phyloP scores from a whole-genome alignment of 2,329 filamentous ascomycete species.

The Aspergillus ochraceoroseus region DNA sequence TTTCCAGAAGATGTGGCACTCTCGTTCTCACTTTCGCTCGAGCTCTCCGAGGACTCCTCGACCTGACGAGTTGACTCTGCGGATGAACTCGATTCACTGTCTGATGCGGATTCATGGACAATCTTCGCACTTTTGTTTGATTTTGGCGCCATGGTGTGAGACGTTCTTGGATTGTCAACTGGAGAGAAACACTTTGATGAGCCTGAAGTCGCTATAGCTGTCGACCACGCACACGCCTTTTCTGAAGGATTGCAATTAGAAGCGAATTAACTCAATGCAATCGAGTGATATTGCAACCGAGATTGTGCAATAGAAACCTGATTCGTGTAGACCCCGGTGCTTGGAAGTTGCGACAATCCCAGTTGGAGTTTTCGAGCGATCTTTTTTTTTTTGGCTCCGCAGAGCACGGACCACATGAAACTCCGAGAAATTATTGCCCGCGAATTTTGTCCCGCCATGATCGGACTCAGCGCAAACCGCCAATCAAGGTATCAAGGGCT shows the following conservation, averaged over 20 bases:
- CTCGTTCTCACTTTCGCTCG: constrained; percentile 18
- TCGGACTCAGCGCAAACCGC: constrained; percentile 3
- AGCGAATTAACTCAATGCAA: too few relatives aligned
- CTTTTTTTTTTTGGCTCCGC: constrained; percentile 41
- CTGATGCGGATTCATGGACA: constrained; percentile 16
- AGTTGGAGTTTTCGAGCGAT: constrained; percentile 15
- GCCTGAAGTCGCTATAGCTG: too few relatives aligned
- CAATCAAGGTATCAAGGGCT: not conserved
- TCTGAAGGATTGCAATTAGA: too few relatives aligned
- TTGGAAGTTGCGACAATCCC: constrained; percentile 11
- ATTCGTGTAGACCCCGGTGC: not conserved
- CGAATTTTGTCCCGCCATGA: constrained; percentile 1
- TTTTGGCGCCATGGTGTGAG: constrained; percentile 24
- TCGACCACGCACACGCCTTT: too few relatives aligned
- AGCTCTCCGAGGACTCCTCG: constrained; percentile 12
- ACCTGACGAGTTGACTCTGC: constrained; percentile 5
- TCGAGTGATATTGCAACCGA: not conserved
- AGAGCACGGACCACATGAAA: constrained; percentile 39
- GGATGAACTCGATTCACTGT: constrained; percentile 16
- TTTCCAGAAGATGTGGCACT: constrained; percentile 11
- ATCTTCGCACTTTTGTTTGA: constrained; percentile 22
- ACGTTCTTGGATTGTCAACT: not conserved
- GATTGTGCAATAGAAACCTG: not conserved
- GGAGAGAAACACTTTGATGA: not conserved
- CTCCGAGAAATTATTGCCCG: constrained; percentile 20